These are phyloP conservation scores for Paraurostyla sp. DNA, from an alignment of 73 alveolate species.

Conservation along the genomic window DNA sequence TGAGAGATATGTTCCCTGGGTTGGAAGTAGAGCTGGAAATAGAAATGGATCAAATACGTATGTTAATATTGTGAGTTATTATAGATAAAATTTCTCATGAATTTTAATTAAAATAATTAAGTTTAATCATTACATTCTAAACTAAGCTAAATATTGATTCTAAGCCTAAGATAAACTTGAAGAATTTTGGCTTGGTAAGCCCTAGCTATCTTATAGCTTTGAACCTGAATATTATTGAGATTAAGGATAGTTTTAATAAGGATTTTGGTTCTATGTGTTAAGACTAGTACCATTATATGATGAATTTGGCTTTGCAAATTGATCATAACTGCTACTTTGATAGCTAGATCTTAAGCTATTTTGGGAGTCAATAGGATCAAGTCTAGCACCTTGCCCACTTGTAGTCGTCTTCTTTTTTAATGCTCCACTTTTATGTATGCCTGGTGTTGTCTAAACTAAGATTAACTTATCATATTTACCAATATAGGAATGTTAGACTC, in stretches of 20 bases:
- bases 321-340: not conserved
- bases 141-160: not conserved
- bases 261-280: not conserved
- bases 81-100: not conserved
- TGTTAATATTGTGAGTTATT: conserved; percentile 9
- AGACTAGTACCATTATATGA: not conserved
- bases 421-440: conserved; percentile 48
- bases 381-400: conserved; percentile 32
- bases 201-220: not conserved
- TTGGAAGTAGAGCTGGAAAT: not conserved
- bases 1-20: conserved; percentile 12
- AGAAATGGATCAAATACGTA: conserved; percentile 17
- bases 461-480: not conserved
- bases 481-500: conserved; percentile 22
- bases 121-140: conserved; percentile 33
- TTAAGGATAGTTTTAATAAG: conserved; percentile 5
- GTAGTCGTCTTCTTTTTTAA: conserved; percentile 30
- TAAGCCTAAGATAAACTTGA: not conserved
- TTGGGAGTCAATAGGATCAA: conserved; percentile 17
- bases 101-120: not conserved
- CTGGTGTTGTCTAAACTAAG: conserved; percentile 7
- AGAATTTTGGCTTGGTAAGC: not conserved
- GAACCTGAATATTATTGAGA: not conserved
- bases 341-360: not conserved
- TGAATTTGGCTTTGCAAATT: not conserved